Base-by-base conservation (phyloP, 116 monocot species). In the Papilionanthe hybrid region DNA sequence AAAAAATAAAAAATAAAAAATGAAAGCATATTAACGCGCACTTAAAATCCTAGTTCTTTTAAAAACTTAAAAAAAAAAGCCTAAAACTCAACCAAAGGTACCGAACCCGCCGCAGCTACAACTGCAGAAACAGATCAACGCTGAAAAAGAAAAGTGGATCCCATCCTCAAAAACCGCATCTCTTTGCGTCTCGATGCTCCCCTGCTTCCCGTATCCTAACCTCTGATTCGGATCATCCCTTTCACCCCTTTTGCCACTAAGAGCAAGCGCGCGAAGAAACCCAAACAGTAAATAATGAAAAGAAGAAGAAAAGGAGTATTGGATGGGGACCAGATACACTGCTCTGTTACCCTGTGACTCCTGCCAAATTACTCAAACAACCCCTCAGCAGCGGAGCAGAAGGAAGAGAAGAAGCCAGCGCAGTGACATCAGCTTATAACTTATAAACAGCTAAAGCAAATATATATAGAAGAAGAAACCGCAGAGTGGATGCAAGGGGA, bases 321-420 rank as follows among this genome's bases (percentile, higher is more conserved):
- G 32, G 69, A 69, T 13, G 22, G 69, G 69, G 69, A 37, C 60
- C 23, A 22, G 60, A 60, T 60, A 7, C 60, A 23, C 60, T 22
- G 10, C 43, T 8, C 23, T 75, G 43, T 45, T 7, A 9, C 10
- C 5, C 75, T 43, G 75, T 75, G 75, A 42, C 47, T 23, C 1
- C 23, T 75, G 47, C 45, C 42, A 75, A 23, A 75, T 22, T 45
- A 25, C 48, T 12, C 29, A 53, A 23, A 60, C 22, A 60, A 9
- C 60, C 60, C 23, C 60, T 60, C 53, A 50, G 3, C 53, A 50
- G 53, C 17, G 53, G 22, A 60, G 60, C 20, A 19, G 32, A 37
- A n/a, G 44, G 50, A 32, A 30, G 53, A 78, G 78, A 78, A 75
- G 58, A 65, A 80, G 81, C 48, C 57, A 72, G 45, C 72, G 55